phyloP scores from a whole-genome alignment of 2,329 filamentous ascomycete species.

The Sporothrix schenckii region DNA sequence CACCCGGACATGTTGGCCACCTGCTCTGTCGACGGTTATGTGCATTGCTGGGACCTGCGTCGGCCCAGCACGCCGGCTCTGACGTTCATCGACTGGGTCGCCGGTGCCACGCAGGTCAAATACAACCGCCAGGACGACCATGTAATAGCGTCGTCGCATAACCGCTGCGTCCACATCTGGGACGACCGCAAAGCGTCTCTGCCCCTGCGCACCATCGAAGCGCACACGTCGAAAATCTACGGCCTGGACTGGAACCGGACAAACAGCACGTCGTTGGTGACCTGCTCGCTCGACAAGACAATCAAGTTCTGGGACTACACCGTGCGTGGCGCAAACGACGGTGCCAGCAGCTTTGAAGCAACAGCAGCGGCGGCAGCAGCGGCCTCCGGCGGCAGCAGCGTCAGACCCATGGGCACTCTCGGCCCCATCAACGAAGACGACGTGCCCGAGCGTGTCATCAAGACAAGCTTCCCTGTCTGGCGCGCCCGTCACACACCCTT shows the following conservation, averaged over 20 bases:
- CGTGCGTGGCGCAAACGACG: background rate
- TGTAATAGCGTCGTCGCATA: slow-evolving; percentile 87
- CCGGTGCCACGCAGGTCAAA: slow-evolving; percentile 92
- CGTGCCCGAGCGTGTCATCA: slow-evolving; percentile 73
- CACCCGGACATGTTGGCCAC: slow-evolving; percentile 88
- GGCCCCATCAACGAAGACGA: slow-evolving; percentile 54
- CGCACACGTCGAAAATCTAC: slow-evolving; percentile 91
- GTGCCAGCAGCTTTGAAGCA: background rate
- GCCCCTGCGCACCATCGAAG: slow-evolving; percentile 80
- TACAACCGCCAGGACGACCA: slow-evolving; percentile 88
- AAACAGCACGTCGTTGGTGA: slow-evolving; percentile 70
- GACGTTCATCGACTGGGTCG: slow-evolving; percentile 90
- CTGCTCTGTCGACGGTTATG: slow-evolving; percentile 89
- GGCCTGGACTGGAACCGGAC: slow-evolving; percentile 93
- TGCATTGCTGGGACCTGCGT: slow-evolving; percentile 89
- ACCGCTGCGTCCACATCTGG: slow-evolving; percentile 86
- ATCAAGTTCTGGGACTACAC: slow-evolving; percentile 91
- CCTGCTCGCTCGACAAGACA: slow-evolving; percentile 86
- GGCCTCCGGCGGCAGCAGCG: background rate
- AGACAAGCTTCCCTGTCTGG: slow-evolving; percentile 86
- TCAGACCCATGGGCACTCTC: background rate
- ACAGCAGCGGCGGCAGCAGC: no score
- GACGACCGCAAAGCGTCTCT: slow-evolving; percentile 78
- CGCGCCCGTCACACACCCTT: slow-evolving; percentile 90
- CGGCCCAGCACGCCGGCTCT: slow-evolving; percentile 71